Evolutionary conservation across 2,329 filamentous ascomycete genomes (phyloP).

Genomic region (Nemania sp.): DNA sequence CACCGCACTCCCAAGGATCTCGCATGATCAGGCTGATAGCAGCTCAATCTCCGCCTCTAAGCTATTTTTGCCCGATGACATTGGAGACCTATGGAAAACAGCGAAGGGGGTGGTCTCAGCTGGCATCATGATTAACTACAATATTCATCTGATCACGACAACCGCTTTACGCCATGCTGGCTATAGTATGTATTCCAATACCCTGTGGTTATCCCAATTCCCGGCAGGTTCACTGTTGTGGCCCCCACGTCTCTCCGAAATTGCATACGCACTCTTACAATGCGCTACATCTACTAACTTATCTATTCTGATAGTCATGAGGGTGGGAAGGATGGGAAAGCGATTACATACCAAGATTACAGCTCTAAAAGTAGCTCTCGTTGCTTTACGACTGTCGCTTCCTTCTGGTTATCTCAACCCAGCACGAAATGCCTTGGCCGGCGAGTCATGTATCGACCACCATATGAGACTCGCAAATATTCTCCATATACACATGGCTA

Average conservation of each 20-base stretch:
- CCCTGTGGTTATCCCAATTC: not conserved
- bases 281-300: constrained; percentile 1
- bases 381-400: constrained; percentile 38
- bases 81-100: constrained; percentile 34
- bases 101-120: constrained; percentile 30
- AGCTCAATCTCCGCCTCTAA: constrained; percentile 18
- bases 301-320: constrained; percentile 9
- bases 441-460: constrained; percentile 38
- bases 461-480: constrained; percentile 34
- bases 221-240: not conserved
- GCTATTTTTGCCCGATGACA: constrained; percentile 33
- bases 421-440: constrained; percentile 37
- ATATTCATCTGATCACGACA: constrained; percentile 38
- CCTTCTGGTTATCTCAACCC: constrained; percentile 40
- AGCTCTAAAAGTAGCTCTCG: constrained; percentile 30
- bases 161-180: constrained; percentile 37
- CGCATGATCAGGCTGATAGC: constrained; percentile 13
- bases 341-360: constrained; percentile 18
- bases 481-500: constrained; percentile 36
- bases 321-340: constrained; percentile 30
- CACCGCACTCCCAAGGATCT: constrained; percentile 35
- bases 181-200: constrained; percentile 22
- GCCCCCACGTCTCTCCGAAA: not conserved
- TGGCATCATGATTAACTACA: constrained; percentile 30
- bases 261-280: not conserved